These are phyloP conservation scores for Claviceps sp. DNA, from an alignment of 2,329 filamentous ascomycete species.

Conservation along the genomic window DNA sequence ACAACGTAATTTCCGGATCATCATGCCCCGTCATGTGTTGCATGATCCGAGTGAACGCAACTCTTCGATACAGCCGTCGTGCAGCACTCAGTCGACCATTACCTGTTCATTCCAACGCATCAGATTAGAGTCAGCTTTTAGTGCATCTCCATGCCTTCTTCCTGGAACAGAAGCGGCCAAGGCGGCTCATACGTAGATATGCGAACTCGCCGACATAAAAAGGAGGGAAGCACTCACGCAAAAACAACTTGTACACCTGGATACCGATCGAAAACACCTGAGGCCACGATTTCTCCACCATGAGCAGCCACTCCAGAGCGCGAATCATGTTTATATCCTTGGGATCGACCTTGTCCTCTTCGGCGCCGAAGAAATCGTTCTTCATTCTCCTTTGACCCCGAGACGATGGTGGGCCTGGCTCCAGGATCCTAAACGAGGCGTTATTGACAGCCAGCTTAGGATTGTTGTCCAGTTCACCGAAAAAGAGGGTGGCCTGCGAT, in stretches of 20 bases:
- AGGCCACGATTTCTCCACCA: slow-evolving; percentile 59
- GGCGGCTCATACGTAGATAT: no score
- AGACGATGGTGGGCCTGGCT: slow-evolving; percentile 19
- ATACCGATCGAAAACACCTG: slow-evolving; percentile 56
- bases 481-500: slow-evolving; percentile 45
- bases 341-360: slow-evolving; percentile 37
- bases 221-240: slow-evolving; percentile 47
- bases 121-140: background rate
- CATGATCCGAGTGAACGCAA: slow-evolving; percentile 36
- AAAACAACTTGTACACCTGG: slow-evolving; percentile 68
- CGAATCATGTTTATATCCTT: slow-evolving; percentile 62
- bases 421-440: slow-evolving; percentile 37
- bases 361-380: slow-evolving; percentile 55
- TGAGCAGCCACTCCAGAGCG: slow-evolving; percentile 72
- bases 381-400: slow-evolving; percentile 51
- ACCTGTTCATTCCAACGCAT: slow-evolving; percentile 19
- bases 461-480: slow-evolving; percentile 29
- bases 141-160: background rate
- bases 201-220: background rate
- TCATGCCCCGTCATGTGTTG: slow-evolving; percentile 24
- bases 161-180: background rate
- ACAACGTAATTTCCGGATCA: slow-evolving; percentile 22
- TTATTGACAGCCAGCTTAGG: slow-evolving; percentile 24
- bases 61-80: slow-evolving; percentile 36
- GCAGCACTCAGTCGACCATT: slow-evolving; percentile 40